phyloP scores from a whole-genome alignment of 805 yeast genomes.

The Aciculoconidium aculeatum region DNA sequence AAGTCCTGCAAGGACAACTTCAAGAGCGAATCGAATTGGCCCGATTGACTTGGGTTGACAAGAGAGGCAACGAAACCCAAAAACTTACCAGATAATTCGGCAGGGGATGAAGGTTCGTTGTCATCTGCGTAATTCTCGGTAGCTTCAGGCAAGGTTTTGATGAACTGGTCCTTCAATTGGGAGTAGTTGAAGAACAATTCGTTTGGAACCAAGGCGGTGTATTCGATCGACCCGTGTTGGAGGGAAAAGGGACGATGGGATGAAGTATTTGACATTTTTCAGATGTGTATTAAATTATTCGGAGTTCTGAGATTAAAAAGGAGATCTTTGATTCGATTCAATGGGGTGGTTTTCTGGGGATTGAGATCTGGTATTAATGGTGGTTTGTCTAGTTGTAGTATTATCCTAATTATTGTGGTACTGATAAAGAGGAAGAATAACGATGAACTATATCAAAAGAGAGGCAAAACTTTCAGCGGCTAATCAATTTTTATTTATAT shows the following conservation, averaged over 20 bases:
- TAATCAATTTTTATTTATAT: too few species aligned
- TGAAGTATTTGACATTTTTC: constrained; percentile 10
- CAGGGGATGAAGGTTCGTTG: constrained; percentile 81
- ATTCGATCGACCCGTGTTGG: constrained; percentile 82
- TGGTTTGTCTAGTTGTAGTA: constrained; percentile 1
- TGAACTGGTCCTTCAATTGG: constrained; percentile 83
- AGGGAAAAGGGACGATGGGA: constrained; percentile 70
- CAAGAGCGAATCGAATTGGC: constrained; percentile 64
- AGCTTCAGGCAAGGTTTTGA: constrained; percentile 66
- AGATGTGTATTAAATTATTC: constrained; percentile 3
- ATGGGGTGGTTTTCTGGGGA: constrained; percentile 1
- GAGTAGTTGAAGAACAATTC: constrained; percentile 72
- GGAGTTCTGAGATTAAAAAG: too few species aligned
- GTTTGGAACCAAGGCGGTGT: constrained; percentile 82
- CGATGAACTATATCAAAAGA: not conserved
- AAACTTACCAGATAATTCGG: constrained; percentile 80
- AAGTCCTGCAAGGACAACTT: constrained; percentile 72
- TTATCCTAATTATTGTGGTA: constrained; percentile 4
- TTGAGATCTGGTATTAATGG: too few species aligned
- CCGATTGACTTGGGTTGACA: constrained; percentile 37
- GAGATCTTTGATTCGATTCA: too few species aligned
- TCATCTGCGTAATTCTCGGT: constrained; percentile 84
- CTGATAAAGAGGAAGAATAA: constrained; percentile 4
- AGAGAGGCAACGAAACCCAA: constrained; percentile 63
- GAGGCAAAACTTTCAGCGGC: too few species aligned